These are phyloP conservation scores for Selenicereus undatus DNA, from an alignment of 148 eudicot genomes.

Conservation along the genomic window DNA sequence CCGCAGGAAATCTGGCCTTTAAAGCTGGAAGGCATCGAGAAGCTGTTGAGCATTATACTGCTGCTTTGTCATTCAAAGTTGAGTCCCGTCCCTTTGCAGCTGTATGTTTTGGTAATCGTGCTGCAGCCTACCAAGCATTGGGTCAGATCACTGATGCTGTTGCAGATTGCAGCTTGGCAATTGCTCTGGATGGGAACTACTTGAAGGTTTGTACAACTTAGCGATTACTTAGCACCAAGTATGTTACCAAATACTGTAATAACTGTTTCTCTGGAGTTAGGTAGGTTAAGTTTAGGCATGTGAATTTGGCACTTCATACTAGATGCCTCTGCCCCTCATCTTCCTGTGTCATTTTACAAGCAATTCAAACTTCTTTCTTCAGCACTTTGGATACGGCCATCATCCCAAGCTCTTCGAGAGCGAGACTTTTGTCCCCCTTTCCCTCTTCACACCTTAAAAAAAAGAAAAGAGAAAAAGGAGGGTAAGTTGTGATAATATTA, in stretches of 20 bases:
- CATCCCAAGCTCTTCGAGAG: background rate
- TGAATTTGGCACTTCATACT: background rate
- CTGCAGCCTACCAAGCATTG: constrained; percentile 86
- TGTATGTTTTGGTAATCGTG: constrained; percentile 88
- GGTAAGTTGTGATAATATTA: too few relatives aligned
- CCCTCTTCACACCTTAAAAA: background rate
- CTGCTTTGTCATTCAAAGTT: constrained; percentile 73
- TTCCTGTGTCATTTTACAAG: background rate
- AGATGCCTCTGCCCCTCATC: background rate
- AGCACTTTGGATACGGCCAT: background rate
- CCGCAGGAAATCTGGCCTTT: constrained; percentile 91
- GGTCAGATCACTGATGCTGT: constrained; percentile 77
- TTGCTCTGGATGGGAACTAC: constrained; percentile 83
- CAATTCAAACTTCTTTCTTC: background rate
- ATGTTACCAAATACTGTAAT: background rate
- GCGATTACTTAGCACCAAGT: background rate
- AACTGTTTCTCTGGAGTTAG: background rate
- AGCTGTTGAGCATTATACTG: constrained; percentile 83
- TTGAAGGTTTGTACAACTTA: constrained; percentile 53
- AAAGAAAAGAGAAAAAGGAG: too few relatives aligned
- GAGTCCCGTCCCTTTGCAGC: constrained; percentile 91
- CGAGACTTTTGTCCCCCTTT: background rate
- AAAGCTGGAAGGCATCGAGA: constrained; percentile 73
- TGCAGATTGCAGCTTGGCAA: constrained; percentile 93
- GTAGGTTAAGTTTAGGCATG: background rate